Percentiles rank a stretch among this genome's conserved stretches.
Evolutionary conservation across 495 filamentous ascomycete genomes (phyloP).

Genomic region (Saxophila tyrrhenica): DNA sequence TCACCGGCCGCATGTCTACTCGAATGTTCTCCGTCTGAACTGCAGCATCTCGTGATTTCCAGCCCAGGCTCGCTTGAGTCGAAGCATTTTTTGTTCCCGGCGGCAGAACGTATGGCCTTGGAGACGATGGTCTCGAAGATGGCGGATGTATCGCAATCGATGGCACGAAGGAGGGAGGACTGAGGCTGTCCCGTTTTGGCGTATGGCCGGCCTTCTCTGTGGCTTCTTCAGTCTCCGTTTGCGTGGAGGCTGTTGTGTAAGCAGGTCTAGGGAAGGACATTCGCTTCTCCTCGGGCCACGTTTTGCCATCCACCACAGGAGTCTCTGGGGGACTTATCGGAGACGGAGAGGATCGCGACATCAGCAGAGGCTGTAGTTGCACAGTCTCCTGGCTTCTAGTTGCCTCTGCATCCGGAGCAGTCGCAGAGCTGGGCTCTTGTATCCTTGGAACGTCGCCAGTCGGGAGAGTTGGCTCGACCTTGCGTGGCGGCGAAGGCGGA

Average conservation of each 20-base stretch:
- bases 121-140: conserved; percentile 52
- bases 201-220: not conserved
- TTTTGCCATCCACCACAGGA: conserved; percentile 33
- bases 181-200: conserved; percentile 20
- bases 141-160: conserved; percentile 58
- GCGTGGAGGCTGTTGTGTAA: conserved; percentile 48
- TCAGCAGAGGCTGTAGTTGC: not conserved
- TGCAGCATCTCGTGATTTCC: conserved; percentile 37
- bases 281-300: conserved; percentile 9
- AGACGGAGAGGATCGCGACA: not conserved
- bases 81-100: conserved; percentile 52
- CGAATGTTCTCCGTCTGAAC: conserved; percentile 87
- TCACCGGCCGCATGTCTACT: conserved; percentile 60
- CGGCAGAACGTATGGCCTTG: conserved; percentile 47
- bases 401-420: too few relatives aligned
- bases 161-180: conserved; percentile 39
- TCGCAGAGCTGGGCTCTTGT: not conserved
- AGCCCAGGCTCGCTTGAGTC: conserved; percentile 40
- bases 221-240: conserved; percentile 50
- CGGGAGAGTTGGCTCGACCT: not conserved
- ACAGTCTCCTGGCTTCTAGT: conserved; percentile 1
- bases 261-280: not conserved
- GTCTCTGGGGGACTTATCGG: conserved; percentile 53
- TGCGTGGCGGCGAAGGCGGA: conserved; percentile 51
- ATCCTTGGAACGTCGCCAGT: not conserved